Evolutionary conservation across 2,329 filamentous ascomycete genomes (phyloP), one percentile per base, ranked within the genome.

Genomic region (Xylariaceae sp.): DNA sequence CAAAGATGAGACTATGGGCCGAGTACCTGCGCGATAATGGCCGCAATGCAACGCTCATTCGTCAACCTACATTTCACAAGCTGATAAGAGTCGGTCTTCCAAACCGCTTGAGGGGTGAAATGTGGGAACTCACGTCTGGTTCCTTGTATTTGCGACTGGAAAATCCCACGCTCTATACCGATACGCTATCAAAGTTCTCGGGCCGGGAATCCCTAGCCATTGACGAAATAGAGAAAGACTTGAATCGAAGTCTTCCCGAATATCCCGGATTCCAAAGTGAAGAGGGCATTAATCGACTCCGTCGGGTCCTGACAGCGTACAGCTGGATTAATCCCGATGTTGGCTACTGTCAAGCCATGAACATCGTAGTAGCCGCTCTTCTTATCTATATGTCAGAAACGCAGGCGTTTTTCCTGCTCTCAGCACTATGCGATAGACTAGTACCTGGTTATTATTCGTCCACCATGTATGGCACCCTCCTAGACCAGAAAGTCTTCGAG

Each of bases 311-410:
- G 57, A 97, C 93, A 1, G 94, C 94, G 3, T 99, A 99, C 77
- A 97, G 92, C 76, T 99, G 94, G 94, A 90, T 88, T 53, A 94
- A 99, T 69, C 84, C 90, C 56, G 92, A 97, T 66, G 92, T 99
- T 57, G 94, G 94, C 66, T 99, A 99, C 75, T 99, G 94, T 74
- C 94, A 99, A 76, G 94, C 94, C 63, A 99, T 99, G 94, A 99
- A 99, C 74, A 99, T 99, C 67, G 94, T 99, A 39, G 93, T 97
- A 57, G 94, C 94, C 15, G 94, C 94, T n/a, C 78, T 99, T 59
- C 82, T 99, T 68, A 99, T 99, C 80, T 97, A 97, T 78, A 96
- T 96, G 86, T 97, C 92, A 7, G 94, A 99, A 75, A 76, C 88
- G 0, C 94, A 99, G 75, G 94, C 94, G 1, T 99, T 97, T 76